Base-by-base conservation (phyloP, 768 basidiomycete genomes). In the Termitomyces sp. region DNA sequence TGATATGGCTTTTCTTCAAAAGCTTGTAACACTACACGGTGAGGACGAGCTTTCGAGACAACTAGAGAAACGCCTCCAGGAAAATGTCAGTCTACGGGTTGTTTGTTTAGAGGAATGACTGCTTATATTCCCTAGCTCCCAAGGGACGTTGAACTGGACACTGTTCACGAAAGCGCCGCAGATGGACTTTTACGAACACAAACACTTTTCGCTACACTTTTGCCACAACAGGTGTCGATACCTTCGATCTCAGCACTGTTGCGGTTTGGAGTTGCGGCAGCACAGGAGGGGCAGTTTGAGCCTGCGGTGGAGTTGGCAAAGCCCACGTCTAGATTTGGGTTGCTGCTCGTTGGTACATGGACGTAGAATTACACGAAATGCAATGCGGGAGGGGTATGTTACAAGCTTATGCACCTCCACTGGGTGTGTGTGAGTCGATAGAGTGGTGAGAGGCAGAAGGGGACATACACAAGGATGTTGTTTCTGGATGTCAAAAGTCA, bases 401-500 rank as follows among this genome's bases (percentile, higher is more conserved):
- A 51, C 58, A 9, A 14, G 12, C 0, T 73, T 78, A 91, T 74
- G 88, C 88, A 43, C 88, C 90, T 70, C 90, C 90, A 56, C 90
- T 91, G 73, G 56, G 57, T 35, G 28, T 41, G 40, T 43, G 51
- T 56, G 64, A 77, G 53, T 73, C 66, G 56, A 47, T 44, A 17
- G 22, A 10, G 7, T 3, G 5, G 15, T 30, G 17, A 22, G 50
- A 43, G 34, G 9, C 45, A 5, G 28, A 28, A 10, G 53, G 35
- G 24, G 28, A 92, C 94, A 65, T 82, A 97, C 94, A 97, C 94
- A 59, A 97, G 83, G 64, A 97, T 97, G 70, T 97, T 96, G 76
- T 96, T 97, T 82, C 93, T 96, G 65, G 14, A 54, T 53, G 30
- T 32, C n/a, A 1, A 30, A 38, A 0, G 47, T 61, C 22, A 62